These are phyloP conservation scores for Monosporascus sp. DNA, from an alignment of 2,329 filamentous ascomycete species.

Conservation along the genomic window DNA sequence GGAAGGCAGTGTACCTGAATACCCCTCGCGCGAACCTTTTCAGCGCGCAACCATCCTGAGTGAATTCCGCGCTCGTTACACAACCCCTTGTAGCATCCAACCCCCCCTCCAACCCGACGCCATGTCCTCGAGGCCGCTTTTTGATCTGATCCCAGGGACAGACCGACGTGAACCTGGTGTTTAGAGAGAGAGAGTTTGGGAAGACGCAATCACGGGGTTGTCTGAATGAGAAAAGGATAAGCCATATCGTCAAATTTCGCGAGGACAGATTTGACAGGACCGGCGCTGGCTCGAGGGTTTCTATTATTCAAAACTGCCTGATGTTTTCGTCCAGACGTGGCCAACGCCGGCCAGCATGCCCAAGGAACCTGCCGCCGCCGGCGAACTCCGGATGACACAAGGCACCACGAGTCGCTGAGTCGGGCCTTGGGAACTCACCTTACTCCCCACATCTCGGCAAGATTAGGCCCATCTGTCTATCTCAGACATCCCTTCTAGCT, in stretches of 20 bases:
- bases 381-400: neutral
- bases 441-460: neutral
- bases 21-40: neutral
- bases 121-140: neutral
- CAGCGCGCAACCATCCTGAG: neutral
- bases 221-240: neutral
- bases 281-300: neutral
- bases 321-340: neutral
- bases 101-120: neutral
- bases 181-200: neutral
- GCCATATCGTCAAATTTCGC: too few species aligned
- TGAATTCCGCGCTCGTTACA: neutral
- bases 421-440: neutral
- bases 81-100: neutral
- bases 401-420: neutral
- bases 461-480: neutral
- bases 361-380: neutral
- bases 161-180: neutral
- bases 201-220: neutral
- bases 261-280: too few species aligned
- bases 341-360: neutral
- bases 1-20: neutral
- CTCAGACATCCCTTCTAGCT: neutral
- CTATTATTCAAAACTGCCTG: neutral
- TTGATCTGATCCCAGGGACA: neutral